Base-by-base conservation (phyloP, 176 grass and related monocot species). In the Oryza coarctata region DNA sequence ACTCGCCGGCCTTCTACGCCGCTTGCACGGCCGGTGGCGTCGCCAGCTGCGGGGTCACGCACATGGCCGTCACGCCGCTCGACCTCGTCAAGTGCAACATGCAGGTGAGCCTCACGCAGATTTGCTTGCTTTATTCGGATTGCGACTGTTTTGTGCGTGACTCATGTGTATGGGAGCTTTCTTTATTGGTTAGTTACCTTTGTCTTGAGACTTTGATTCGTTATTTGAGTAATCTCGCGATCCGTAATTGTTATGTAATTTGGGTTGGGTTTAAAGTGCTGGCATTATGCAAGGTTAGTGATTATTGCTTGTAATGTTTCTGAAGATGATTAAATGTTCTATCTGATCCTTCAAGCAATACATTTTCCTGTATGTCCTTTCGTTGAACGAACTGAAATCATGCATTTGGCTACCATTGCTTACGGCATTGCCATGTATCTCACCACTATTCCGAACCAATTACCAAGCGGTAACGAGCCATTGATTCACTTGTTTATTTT, bases 51-150 rank as follows among this genome's bases (percentile, higher is more conserved):
- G 93, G 93, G 6, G 85, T 93, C 85, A 95, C 93, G 57, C 96
- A 99, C 85, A 95, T 74, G 96, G 8, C 91, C 47, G 91, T 99
- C 65, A 99, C 96, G 28, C 96, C 93, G 11, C 91, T 99, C 74
- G 96, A 95, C 71, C 82, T 99, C 41, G 91, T 99, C 23, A 99
- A 95, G 74, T 99, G 93, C 36, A 99, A 99, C 61, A 99, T 99
- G 96, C 93, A 95, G 88, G 96, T 95, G 76, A 41, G 68, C 23
- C 64, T 71, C 27, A 49, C 41, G 47, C 13, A 27, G 7, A 6
- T 39, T 70, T 39, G 6, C 1, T 32, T 30, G 23, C 36, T 66
- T 36, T 23, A 57, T 66, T 28, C n/a, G 34, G 43, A 73, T 43
- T 6, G 7, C 33, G 20, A n/a, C 2, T 34, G 8, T 45, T 4